These are phyloP conservation scores for Pyracantha coccinea DNA, from an alignment of 331 rosid genomes.

Conservation along the genomic window DNA sequence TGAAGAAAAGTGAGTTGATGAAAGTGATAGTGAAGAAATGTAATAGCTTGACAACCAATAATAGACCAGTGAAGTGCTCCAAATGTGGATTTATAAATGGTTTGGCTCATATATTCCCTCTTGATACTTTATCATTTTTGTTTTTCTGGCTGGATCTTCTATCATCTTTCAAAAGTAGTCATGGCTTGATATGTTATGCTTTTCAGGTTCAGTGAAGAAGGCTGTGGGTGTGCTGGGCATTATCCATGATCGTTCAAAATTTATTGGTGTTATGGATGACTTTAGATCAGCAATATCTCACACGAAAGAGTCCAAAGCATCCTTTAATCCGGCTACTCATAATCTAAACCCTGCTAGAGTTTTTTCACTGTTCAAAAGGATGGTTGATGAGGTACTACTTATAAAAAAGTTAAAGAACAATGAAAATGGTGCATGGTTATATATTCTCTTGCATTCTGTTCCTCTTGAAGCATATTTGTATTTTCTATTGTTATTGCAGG, in stretches of 20 bases:
- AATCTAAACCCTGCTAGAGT: conserved; percentile 47
- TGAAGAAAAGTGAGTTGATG: conserved; percentile 40
- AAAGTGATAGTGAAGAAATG: conserved; percentile 47
- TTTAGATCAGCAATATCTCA: conserved; percentile 49
- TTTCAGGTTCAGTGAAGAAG: conserved; percentile 69
- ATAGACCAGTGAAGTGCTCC: conserved; percentile 45
- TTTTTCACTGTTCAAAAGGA: conserved; percentile 57
- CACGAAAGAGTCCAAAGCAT: conserved; percentile 35
- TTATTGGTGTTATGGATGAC: conserved; percentile 43
- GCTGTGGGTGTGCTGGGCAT: conserved; percentile 31
- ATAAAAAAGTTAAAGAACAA: not conserved
- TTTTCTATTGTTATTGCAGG: conserved; percentile 41
- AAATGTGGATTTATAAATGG: conserved; percentile 73
- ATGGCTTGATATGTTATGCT: not conserved
- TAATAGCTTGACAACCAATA: conserved; percentile 25
- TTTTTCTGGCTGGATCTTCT: not conserved
- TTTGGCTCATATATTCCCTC: conserved; percentile 27
- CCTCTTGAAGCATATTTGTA: conserved; percentile 4
- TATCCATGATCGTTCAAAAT: conserved; percentile 51
- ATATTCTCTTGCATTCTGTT: conserved; percentile 8
- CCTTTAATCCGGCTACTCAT: conserved; percentile 25
- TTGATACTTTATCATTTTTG: not conserved
- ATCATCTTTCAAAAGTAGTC: conserved; percentile 5
- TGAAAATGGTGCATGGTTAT: not conserved
- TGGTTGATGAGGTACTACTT: conserved; percentile 66